A percentile compares a stretch with the other conserved stretches of the same genome.
Evolutionary conservation across 2,329 filamentous ascomycete genomes (phyloP).

Genomic region (Phymatotrichopsis omnivora): DNA sequence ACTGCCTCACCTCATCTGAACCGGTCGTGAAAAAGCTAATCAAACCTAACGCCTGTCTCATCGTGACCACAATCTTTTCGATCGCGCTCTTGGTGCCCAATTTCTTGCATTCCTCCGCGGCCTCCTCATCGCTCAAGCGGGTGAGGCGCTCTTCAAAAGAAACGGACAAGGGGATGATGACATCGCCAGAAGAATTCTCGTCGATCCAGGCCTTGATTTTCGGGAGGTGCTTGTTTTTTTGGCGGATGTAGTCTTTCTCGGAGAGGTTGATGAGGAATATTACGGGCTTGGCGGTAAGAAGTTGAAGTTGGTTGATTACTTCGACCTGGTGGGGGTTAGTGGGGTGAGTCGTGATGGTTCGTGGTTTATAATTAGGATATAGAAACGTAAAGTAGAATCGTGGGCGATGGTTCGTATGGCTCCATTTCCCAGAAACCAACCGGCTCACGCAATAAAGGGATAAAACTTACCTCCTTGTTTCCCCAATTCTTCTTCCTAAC

Average conservation of each 20-base stretch:
- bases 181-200: slow-evolving; percentile 73
- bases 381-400: too few relatives aligned
- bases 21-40: slow-evolving; percentile 97
- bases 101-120: slow-evolving; percentile 76
- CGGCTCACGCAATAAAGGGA: slow-evolving; percentile 28
- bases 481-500: slow-evolving; percentile 82
- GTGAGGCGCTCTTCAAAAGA: slow-evolving; percentile 87
- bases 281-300: slow-evolving; percentile 91
- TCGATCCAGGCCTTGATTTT: slow-evolving; percentile 96
- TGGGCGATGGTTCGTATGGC: too few relatives aligned
- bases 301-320: slow-evolving; percentile 90
- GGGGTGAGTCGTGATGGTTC: background rate
- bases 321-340: slow-evolving; percentile 56
- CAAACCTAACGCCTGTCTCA: slow-evolving; percentile 84
- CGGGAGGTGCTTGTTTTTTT: slow-evolving; percentile 98
- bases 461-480: slow-evolving; percentile 79
- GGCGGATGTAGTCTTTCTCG: slow-evolving; percentile 91
- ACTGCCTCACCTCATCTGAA: slow-evolving; percentile 91
- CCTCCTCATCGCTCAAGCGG: slow-evolving; percentile 65
- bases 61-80: slow-evolving; percentile 82
- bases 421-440: too few relatives aligned
- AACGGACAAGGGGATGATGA: slow-evolving; percentile 87
- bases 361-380: slow-evolving; percentile 4
- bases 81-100: slow-evolving; percentile 78
- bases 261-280: slow-evolving; percentile 96